Base-by-base conservation (phyloP, 768 basidiomycete species). In the Pisolithus microcarpus region DNA sequence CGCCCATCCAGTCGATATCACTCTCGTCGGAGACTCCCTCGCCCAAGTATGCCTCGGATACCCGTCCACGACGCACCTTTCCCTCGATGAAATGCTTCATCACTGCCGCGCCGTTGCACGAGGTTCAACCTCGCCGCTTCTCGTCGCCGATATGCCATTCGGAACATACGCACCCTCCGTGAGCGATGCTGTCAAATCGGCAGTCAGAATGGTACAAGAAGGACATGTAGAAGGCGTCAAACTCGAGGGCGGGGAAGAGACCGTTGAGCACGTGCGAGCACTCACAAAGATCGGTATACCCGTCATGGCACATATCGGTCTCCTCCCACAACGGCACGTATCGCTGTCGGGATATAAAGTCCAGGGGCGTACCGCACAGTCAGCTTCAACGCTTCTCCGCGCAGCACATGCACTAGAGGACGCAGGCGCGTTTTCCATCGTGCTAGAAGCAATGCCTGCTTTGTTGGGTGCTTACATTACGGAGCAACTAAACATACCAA, bases 41-140 rank as follows among this genome's bases (percentile, higher is more conserved):
- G 92, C 95, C 6, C 96, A 98, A 71, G 95, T 97, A 40, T 91
- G 91, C 58, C 79, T 96, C 56, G 95, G 95, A 1, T 87, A 93
- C 69, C 63, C 76, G 18, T 84, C 85, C 18, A 98, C 95, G 3
- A 96, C 87, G 34, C 77, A 80, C 48, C 81, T 99, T 61, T 89
- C 91, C 13, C 75, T 97, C 60, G 78, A 84, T 58, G 91, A 94
- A 64, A 91, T 98, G 86, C 81, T 97, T 51, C 92, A 97, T 65
- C 95, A 98, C 67, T 77, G 84, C 45, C 80, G 81, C 38, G 90
- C 93, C 38, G 94, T 93, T 50, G 76, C 87, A 10, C 81, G 91
- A 36, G 95, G 90, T 11, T 82, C 83, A 18, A 81, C 82, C n/a
- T 77, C 85, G 40, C 90, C 94, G 0, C 73, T 96, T 61, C 78